Conservation (phyloP, 805 yeast species). For the Pichia deserticola region DNA sequence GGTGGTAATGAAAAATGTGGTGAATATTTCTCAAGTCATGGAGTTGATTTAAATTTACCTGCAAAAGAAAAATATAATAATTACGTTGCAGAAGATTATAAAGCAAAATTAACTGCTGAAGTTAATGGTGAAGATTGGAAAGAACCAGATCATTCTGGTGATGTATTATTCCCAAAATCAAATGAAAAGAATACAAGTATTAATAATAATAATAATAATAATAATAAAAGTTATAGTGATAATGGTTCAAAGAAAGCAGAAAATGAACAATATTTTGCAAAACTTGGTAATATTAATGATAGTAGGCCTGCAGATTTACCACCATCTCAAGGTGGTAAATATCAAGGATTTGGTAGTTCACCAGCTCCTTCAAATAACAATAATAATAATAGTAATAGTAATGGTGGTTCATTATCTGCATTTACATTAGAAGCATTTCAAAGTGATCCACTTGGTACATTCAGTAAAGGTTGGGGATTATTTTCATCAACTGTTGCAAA, state of each 20-base stretch:
- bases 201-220: background rate
- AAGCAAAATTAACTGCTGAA: conserved; percentile 65
- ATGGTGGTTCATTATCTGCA: conserved; percentile 40
- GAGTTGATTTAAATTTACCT: conserved; percentile 56
- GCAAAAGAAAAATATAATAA: conserved; percentile 77
- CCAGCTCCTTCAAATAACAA: conserved; percentile 37
- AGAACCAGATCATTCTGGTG: conserved; percentile 53
- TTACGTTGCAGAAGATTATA: conserved; percentile 90
- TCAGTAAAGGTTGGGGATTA: conserved; percentile 89
- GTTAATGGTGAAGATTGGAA: conserved; percentile 67
- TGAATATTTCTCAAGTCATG: conserved; percentile 61
- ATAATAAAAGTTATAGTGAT: background rate
- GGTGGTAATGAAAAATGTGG: conserved; percentile 85
- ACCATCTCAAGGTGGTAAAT: conserved; percentile 92
- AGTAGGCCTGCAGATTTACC: conserved; percentile 70
- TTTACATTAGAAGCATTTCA: conserved; percentile 65
- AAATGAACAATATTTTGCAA: conserved; percentile 78
- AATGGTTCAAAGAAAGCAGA: conserved; percentile 34
- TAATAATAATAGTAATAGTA: conserved; percentile 5
- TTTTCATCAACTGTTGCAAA: conserved; percentile 80
- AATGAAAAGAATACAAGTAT: background rate
- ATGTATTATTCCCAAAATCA: conserved; percentile 22
- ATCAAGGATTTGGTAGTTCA: conserved; percentile 83
- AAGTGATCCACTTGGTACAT: conserved; percentile 83
- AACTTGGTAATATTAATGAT: conserved; percentile 66